These are phyloP conservation scores for Sclerotinia borealis DNA, from an alignment of 2,329 filamentous ascomycete genomes.

Conservation along the genomic window DNA sequence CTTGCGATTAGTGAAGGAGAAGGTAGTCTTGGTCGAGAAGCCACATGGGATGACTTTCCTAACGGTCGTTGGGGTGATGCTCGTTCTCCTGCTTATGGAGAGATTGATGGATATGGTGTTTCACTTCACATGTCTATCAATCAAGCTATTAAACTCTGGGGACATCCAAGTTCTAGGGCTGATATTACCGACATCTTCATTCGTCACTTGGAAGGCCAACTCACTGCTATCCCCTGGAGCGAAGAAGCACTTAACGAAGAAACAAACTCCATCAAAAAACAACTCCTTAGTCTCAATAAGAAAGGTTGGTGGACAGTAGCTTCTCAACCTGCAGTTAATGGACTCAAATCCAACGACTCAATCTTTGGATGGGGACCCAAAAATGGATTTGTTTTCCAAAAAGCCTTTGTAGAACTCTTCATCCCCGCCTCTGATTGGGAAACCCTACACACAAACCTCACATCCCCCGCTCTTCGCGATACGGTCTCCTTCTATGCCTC, in stretches of 20 bases:
- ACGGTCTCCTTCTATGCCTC: slow-evolving; percentile 82
- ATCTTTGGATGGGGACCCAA: slow-evolving; percentile 91
- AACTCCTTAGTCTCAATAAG: slow-evolving; percentile 69
- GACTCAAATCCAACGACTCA: slow-evolving; percentile 65
- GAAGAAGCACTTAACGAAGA: slow-evolving; percentile 83
- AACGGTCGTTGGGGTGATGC: slow-evolving; percentile 95
- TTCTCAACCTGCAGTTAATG: slow-evolving; percentile 90
- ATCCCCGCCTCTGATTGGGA: slow-evolving; percentile 68
- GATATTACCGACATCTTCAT: slow-evolving; percentile 81
- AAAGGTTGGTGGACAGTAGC: slow-evolving; percentile 95
- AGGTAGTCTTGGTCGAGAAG: slow-evolving; percentile 81
- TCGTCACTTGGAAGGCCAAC: slow-evolving; percentile 70
- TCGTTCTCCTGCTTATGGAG: slow-evolving; percentile 86
- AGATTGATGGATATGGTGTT: slow-evolving; percentile 98
- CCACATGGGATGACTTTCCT: slow-evolving; percentile 97
- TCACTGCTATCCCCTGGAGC: slow-evolving; percentile 85
- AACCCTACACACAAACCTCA: slow-evolving; percentile 57
- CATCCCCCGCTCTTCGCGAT: slow-evolving; percentile 49
- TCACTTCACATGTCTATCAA: slow-evolving; percentile 84
- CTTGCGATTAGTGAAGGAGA: slow-evolving; percentile 93
- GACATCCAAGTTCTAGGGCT: slow-evolving; percentile 58
- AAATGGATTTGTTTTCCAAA: slow-evolving; percentile 95
- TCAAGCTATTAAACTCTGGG: slow-evolving; percentile 81
- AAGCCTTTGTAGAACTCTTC: slow-evolving; percentile 97
- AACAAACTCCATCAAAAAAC: slow-evolving; percentile 70